Evolutionary conservation across 2,329 filamentous ascomycete genomes (phyloP).

Genomic region (Huntiella abstrusa): DNA sequence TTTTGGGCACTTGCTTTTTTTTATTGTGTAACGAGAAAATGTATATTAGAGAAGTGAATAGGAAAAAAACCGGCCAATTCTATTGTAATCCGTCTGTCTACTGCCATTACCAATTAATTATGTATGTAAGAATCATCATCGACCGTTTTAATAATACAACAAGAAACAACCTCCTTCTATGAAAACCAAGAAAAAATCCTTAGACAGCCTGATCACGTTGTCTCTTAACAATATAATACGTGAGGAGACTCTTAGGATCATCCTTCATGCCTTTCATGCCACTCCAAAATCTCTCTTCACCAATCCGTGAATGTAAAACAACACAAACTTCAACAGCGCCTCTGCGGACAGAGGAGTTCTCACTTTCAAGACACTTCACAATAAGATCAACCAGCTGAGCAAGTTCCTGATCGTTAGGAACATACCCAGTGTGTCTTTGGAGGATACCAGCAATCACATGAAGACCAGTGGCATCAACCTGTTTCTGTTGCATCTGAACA

Average conservation of each 20-base stretch:
- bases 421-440: constrained; percentile 26
- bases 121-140: neutral
- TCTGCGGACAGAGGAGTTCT: constrained; percentile 46
- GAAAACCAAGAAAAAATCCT: neutral
- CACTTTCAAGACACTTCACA: constrained; percentile 37
- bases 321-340: constrained; percentile 68
- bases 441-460: constrained; percentile 43
- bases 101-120: neutral
- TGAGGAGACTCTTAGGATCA: constrained; percentile 58
- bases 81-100: neutral
- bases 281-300: constrained; percentile 47
- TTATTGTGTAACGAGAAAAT: neutral
- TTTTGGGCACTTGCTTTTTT: neutral
- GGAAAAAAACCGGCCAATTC: neutral
- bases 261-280: constrained; percentile 45
- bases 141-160: neutral
- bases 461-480: constrained; percentile 37
- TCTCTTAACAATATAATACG: constrained; percentile 61
- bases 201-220: constrained; percentile 30
- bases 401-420: constrained; percentile 33
- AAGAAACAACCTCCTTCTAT: neutral
- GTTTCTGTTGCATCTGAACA: constrained; percentile 25
- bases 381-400: constrained; percentile 30
- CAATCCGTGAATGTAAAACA: constrained; percentile 44
- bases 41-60: neutral